These are phyloP conservation scores for Breynia disticha DNA, from an alignment of 441 rosid genomes.

Conservation along the genomic window DNA sequence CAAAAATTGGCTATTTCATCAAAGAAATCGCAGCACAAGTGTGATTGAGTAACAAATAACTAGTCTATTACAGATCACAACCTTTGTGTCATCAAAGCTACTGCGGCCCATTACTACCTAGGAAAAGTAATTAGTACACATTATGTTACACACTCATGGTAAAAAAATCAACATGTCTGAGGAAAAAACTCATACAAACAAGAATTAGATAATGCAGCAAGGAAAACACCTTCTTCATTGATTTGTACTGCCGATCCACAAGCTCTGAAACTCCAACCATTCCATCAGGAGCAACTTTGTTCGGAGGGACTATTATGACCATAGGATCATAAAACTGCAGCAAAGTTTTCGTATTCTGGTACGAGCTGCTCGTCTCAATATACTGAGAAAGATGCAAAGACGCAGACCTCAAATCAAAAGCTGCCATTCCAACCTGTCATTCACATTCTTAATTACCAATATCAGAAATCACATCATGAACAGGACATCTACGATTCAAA, in stretches of 20 bases:
- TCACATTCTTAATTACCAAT: background rate
- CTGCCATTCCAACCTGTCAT: conserved; percentile 85
- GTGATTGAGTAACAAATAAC: too few relatives aligned
- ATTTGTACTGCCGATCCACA: conserved; percentile 55
- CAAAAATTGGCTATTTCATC: conserved; percentile 16
- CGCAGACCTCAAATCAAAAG: conserved; percentile 88
- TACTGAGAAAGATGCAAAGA: conserved; percentile 91
- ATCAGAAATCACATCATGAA: background rate
- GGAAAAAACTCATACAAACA: too few relatives aligned
- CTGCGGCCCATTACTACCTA: conserved; percentile 88
- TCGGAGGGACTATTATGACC: conserved; percentile 78
- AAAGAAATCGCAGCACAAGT: conserved; percentile 12
- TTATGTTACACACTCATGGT: too few relatives aligned
- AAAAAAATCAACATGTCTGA: too few relatives aligned
- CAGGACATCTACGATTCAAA: background rate
- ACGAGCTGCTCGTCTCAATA: conserved; percentile 92
- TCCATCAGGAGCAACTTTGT: conserved; percentile 78
- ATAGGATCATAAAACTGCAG: conserved; percentile 79
- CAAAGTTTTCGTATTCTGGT: conserved; percentile 84
- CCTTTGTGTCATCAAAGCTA: conserved; percentile 98
- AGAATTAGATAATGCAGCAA: background rate
- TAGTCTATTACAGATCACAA: conserved; percentile 6
- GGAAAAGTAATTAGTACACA: conserved; percentile 12
- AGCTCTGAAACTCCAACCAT: conserved; percentile 90
- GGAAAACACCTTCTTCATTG: conserved; percentile 57